Evolutionary conservation across 805 yeast species (phyloP), one percentile per base, ranked within the genome.

Genomic region (Groenewaldozyma tartarivorans): DNA sequence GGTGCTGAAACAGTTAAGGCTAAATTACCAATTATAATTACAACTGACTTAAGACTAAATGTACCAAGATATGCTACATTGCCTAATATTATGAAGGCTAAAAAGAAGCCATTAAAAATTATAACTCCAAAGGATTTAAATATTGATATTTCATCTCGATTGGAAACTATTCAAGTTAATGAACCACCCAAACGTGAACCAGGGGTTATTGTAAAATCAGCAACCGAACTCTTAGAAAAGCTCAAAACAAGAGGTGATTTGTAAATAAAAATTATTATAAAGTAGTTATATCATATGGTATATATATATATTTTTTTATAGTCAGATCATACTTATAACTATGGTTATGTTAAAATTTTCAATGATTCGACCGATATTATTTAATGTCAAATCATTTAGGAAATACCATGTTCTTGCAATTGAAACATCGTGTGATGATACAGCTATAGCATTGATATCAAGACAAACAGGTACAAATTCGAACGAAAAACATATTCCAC

Each of bases 21-120:
- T 24, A 66, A 74, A 45, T 70, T 88, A 44, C 98, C 98, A 33
- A 56, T 87, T 67, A 74, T 92, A 40, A 75, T 92, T 52, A 88
- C 96, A 20, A 81, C 97, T 2, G 99, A 92, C 61, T 71, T 92
- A 52, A 80, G 98, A 62, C 74, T 92, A 56, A 92, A 92, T 61
- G 92, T 77, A 58, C 98, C 99, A 34, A 79, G 96, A 54, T 92
- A 86, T 56, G 95, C 94, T n/a, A 77, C 94, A 11, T 71, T 92
- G 57, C 96, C 96, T 46, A 92, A 90, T 62, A 75, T 88, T 68
- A 92, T 92, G 97, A 92, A 92, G 70, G 97, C 97, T 42, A 92
- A 92, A 71, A 88, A 88, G 76, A 88, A 86, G 71, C 95, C 95
- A 3, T 69, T 88, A 59, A 85, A 77, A 52, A 69, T 75, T 56